Evolutionary conservation across 2,329 filamentous ascomycete genomes (phyloP).

Genomic region (Ciborinia camelliae): DNA sequence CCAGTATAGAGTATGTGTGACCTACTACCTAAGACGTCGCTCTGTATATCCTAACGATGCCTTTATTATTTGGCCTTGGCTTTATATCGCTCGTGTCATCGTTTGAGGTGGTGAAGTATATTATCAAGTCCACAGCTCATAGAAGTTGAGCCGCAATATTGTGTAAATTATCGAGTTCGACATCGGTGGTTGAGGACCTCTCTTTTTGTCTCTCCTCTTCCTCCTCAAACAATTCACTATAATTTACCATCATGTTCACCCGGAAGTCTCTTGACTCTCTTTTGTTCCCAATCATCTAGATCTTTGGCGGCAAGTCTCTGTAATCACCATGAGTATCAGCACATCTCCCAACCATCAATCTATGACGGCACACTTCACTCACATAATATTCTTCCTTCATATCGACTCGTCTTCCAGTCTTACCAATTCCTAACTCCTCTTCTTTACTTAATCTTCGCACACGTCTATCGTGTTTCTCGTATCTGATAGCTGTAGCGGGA

Average conservation of each 20-base stretch:
- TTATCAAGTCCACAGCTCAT: conserved; percentile 1
- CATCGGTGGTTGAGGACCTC: too few relatives aligned
- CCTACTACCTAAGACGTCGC: conserved; percentile 18
- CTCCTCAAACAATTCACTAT: conserved; percentile 36
- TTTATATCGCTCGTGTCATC: conserved; percentile 5
- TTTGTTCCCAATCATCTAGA: conserved; percentile 94
- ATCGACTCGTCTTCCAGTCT: conserved; percentile 66
- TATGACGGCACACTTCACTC: conserved; percentile 47
- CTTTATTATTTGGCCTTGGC: conserved; percentile 12
- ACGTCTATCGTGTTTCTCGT: conserved; percentile 88
- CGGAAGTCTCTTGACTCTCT: conserved; percentile 81
- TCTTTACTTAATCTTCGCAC: conserved; percentile 81
- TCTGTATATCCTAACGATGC: background rate
- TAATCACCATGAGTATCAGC: conserved; percentile 22
- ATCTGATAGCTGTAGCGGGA: conserved; percentile 87
- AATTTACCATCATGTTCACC: conserved; percentile 87
- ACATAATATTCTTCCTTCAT: conserved; percentile 87
- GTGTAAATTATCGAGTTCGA: background rate
- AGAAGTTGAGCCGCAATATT: background rate
- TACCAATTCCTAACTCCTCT: conserved; percentile 79
- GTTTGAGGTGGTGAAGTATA: conserved; percentile 1
- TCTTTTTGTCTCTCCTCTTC: background rate
- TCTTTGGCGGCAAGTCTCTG: conserved; percentile 84
- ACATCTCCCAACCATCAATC: background rate
- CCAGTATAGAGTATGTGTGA: conserved; percentile 1